Evolutionary conservation across 2,329 filamentous ascomycete species (phyloP), one percentile per base, ranked within the genome.

Genomic region (Hymenoscyphus occultus): DNA sequence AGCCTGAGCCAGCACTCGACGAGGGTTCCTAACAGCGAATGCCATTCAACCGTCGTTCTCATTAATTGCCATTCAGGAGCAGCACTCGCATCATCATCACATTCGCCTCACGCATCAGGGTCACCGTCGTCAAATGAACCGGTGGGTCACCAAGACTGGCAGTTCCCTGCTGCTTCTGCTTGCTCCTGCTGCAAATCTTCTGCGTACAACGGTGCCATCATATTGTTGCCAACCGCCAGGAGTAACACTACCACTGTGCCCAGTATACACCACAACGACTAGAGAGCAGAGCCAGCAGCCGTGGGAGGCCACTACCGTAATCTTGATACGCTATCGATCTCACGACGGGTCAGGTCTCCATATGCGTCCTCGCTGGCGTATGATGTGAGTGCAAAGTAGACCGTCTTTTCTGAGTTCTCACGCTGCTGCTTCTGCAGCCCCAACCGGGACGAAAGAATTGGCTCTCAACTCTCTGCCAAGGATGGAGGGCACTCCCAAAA

Each of bases 191-290:
- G 45, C 45, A 51, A 51, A 51, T 51, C 45, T 51, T 10, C 45
- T 45, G 60, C 60, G n/a, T 48, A 48, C 48, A 13, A 56, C 60
- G 60, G n/a, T 56, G 48, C 60, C 60, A 62, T 35, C 60, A 56
- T 35, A 42, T 39, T 12, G 32, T 12, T 32, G 45, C 31, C 6
- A 35, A 54, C 35, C 14, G 48, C 45, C 45, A 51, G 45, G 19
- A 51, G 45, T 51, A 51, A 51, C 45, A 51, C 45, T 51, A 51
- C 19, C 45, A 51, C 45, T 51, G 45, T 51, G 22, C 45, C 10
- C n/a, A 19, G n/a, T 22, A 48, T 48, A 10, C 45, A n/a, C 45
- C 35, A 3, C 45, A 56, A n/a, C 19, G 45, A 16, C 16, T 19
- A 22, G 35, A 40, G 32, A n/a, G 39, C 45, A 56, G 32, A n/a